Conservation (phyloP, 768 basidiomycete species). For the Asterophora parasitica region DNA sequence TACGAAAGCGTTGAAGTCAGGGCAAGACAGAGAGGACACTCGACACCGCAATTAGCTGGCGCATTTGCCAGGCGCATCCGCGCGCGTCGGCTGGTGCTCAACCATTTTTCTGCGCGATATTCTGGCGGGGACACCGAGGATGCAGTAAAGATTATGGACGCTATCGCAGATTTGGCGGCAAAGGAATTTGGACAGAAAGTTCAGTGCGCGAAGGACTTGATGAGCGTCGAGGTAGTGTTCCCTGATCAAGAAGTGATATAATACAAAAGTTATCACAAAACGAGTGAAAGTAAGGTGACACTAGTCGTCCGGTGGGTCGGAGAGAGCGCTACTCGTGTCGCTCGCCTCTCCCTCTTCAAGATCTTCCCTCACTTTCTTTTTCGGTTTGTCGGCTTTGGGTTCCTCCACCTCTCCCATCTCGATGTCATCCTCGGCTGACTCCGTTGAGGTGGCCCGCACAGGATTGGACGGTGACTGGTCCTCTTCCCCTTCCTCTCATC, state of each 20-base stretch:
- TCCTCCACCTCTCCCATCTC: conserved; percentile 93
- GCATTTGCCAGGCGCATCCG: conserved; percentile 64
- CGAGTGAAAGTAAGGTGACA: conserved; percentile 11
- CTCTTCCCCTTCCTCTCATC: conserved; percentile 37
- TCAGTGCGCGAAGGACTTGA: conserved; percentile 68
- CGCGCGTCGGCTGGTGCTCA: conserved; percentile 64
- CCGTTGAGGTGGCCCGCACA: conserved; percentile 12
- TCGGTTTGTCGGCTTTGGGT: conserved; percentile 45
- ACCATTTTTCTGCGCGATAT: conserved; percentile 84
- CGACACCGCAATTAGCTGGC: conserved; percentile 89
- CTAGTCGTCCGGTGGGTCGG: conserved; percentile 65
- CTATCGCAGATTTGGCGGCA: conserved; percentile 54
- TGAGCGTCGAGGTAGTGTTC: conserved; percentile 58
- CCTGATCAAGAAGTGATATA: conserved; percentile 21
- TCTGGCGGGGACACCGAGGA: conserved; percentile 55
- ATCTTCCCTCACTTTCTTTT: conserved; percentile 62
- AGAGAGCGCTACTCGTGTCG: conserved; percentile 71
- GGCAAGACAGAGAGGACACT: conserved; percentile 77
- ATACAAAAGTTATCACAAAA: conserved; percentile 12
- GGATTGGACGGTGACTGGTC: conserved; percentile 25
- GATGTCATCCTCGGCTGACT: conserved; percentile 55
- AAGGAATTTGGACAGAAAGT: conserved; percentile 52
- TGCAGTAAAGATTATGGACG: conserved; percentile 54
- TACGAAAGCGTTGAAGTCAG: conserved; percentile 56
- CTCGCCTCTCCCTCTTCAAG: conserved; percentile 86